Conservation (phyloP, 2,329 filamentous ascomycete genomes). For the Cladophialophora exuberans region DNA sequence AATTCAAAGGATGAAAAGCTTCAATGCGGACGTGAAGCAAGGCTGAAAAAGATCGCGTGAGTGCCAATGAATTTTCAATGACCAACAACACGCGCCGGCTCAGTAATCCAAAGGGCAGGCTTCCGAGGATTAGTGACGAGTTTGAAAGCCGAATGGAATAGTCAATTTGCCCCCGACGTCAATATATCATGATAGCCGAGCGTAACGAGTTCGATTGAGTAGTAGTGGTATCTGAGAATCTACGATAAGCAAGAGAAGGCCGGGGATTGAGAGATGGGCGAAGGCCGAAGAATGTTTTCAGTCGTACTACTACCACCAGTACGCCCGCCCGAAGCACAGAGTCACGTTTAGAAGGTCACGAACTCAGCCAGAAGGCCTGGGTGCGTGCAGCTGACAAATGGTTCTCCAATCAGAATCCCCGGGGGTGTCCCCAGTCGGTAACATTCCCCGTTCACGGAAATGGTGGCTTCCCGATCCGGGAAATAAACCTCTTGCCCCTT, state of each 20-base stretch:
- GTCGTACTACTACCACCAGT: too few species aligned
- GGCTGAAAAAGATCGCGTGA: too few species aligned
- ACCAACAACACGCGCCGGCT: too few species aligned
- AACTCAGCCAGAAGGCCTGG: background rate
- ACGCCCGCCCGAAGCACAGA: too few species aligned
- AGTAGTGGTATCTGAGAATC: too few species aligned
- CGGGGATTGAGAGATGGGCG: too few species aligned
- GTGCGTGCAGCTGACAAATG: slow-evolving; percentile 16
- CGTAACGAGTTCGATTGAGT: background rate
- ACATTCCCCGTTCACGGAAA: background rate
- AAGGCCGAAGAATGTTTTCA: background rate
- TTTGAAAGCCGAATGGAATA: background rate
- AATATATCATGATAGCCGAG: background rate
- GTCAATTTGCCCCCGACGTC: background rate
- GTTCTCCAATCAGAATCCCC: background rate
- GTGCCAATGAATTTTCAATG: too few species aligned
- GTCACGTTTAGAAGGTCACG: background rate
- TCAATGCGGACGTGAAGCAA: too few species aligned
- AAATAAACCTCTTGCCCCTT: too few species aligned
- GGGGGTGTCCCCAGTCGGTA: background rate
- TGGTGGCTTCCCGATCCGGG: background rate
- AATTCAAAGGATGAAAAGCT: too few species aligned
- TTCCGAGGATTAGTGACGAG: background rate
- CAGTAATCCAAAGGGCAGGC: slow-evolving; percentile 5
- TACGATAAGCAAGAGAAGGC: background rate